phyloP scores from a whole-genome alignment of 2,329 filamentous ascomycete species.

The Ascochyta fabae region DNA sequence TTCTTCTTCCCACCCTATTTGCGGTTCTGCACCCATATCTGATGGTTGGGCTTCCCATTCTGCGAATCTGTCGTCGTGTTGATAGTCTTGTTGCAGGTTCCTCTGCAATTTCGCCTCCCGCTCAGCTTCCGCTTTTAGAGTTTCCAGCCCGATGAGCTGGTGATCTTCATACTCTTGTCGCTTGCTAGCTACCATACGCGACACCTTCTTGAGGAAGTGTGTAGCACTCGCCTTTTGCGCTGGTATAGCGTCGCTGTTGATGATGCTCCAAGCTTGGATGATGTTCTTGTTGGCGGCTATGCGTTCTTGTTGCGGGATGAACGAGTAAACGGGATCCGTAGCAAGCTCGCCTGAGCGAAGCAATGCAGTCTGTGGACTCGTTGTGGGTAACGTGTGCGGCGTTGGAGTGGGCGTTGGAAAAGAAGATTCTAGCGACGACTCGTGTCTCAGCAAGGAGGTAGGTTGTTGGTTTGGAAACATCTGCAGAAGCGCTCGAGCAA shows the following conservation, averaged over 20 bases:
- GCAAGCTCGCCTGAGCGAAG: slow-evolving; percentile 7
- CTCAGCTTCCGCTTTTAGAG: background rate
- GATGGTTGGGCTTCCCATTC: background rate
- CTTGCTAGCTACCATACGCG: background rate
- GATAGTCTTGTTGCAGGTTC: background rate
- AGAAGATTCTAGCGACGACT: background rate
- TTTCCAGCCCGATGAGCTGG: background rate
- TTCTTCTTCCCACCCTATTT: background rate
- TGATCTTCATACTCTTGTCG: background rate
- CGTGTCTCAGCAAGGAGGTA: background rate
- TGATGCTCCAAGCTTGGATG: background rate
- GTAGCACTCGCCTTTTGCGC: background rate
- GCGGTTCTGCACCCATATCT: background rate
- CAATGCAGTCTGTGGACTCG: background rate
- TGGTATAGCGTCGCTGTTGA: slow-evolving; percentile 3
- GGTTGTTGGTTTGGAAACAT: background rate
- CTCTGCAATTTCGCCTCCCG: background rate
- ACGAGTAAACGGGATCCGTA: background rate
- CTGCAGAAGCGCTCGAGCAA: background rate
- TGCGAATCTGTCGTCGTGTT: background rate
- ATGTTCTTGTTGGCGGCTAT: background rate
- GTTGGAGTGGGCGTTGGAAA: background rate
- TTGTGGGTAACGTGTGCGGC: background rate
- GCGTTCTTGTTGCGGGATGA: background rate
- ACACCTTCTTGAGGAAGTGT: background rate